Conservation (phyloP, 257 asterid species). For the Solanum appendiculatum region DNA sequence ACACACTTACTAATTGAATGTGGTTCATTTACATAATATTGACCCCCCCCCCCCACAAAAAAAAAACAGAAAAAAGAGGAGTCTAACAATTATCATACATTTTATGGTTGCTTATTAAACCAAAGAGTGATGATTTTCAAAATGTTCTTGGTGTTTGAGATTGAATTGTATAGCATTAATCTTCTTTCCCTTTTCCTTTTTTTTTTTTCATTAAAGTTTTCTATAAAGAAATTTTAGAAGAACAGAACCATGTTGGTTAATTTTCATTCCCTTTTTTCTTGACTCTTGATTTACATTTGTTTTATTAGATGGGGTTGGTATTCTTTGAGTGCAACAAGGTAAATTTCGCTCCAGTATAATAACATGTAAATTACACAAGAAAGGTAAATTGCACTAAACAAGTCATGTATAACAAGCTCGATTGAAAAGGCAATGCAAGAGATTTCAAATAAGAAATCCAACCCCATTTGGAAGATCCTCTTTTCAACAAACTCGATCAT, state of each 20-base stretch:
- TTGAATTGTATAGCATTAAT: not conserved
- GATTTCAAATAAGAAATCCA: not conserved
- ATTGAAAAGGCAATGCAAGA: accelerated
- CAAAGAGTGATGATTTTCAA: not conserved
- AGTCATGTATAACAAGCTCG: accelerated
- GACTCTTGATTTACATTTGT: not conserved
- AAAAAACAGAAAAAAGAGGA: no score
- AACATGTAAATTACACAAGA: accelerated
- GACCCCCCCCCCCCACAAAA: not conserved
- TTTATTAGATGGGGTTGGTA: not conserved
- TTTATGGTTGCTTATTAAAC: not conserved
- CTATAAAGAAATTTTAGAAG: not conserved
- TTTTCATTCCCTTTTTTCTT: not conserved
- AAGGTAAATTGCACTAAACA: not conserved
- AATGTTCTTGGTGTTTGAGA: not conserved
- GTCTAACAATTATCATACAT: not conserved
- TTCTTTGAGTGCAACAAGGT: not conserved
- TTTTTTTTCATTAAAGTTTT: not conserved
- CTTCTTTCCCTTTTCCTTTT: not conserved
- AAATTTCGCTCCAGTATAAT: not conserved
- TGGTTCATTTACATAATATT: not conserved
- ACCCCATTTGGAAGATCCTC: not conserved
- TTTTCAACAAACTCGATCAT: not conserved
- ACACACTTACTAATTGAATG: not conserved
- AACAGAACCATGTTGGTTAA: not conserved